A percentile compares a stretch with the other conserved stretches of the same genome.
Evolutionary conservation across 2,329 filamentous ascomycete genomes (phyloP).

Genomic region (Xylariomycetidae sp.): DNA sequence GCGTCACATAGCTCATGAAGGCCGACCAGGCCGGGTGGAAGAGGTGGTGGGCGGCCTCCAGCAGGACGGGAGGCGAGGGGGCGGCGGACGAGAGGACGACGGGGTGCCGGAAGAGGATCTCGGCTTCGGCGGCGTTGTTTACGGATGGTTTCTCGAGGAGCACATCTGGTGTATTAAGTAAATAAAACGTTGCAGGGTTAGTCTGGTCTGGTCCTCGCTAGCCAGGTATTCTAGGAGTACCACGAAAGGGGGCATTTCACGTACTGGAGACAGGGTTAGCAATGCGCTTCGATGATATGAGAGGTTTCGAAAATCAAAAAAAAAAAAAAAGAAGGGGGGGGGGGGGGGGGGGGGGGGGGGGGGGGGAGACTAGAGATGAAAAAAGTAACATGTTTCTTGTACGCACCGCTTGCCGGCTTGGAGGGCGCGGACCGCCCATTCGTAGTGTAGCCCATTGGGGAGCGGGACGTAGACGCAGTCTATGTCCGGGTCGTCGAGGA

Average conservation of each 20-base stretch:
- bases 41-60: constrained; percentile 49
- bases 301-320: too few relatives aligned
- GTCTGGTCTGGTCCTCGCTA: too few relatives aligned
- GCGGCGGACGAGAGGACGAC: constrained; percentile 25
- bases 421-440: constrained; percentile 45
- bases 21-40: constrained; percentile 45
- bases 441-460: constrained; percentile 35
- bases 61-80: constrained; percentile 37
- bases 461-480: constrained; percentile 49
- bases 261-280: too few relatives aligned
- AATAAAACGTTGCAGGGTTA: too few relatives aligned
- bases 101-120: constrained; percentile 36
- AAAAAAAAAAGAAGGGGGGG: too few relatives aligned
- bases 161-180: too few relatives aligned
- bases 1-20: constrained; percentile 36
- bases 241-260: too few relatives aligned
- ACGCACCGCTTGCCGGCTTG: constrained; percentile 46
- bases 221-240: too few relatives aligned
- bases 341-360: too few relatives aligned
- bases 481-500: constrained; percentile 37
- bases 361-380: too few relatives aligned
- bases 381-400: too few relatives aligned
- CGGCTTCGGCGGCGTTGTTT: constrained; percentile 41
- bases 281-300: too few relatives aligned
- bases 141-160: constrained; percentile 50